phyloP scores from a whole-genome alignment of 176 grass and related monocot genomes.

The Lolium multiflorum region DNA sequence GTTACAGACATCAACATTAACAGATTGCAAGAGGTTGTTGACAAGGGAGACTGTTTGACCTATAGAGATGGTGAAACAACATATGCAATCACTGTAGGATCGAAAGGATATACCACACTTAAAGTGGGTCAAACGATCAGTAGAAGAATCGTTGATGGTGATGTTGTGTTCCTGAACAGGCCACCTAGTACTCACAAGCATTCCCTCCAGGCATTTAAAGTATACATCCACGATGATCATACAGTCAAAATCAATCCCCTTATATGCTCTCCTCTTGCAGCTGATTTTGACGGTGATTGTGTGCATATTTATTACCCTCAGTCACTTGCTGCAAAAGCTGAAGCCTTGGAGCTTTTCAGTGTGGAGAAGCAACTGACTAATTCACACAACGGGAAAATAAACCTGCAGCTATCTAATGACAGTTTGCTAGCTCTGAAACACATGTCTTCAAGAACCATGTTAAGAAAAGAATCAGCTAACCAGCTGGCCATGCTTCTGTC shows the following conservation, averaged over 20 bases:
- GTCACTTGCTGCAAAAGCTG: slow-evolving; percentile 90
- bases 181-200: slow-evolving; percentile 97
- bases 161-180: slow-evolving; percentile 89
- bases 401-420: slow-evolving; percentile 81
- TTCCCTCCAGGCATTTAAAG: slow-evolving; percentile 87
- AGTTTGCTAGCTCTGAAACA: slow-evolving; percentile 72
- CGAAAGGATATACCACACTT: slow-evolving; percentile 79
- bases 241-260: slow-evolving; percentile 93
- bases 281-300: slow-evolving; percentile 95
- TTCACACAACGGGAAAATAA: slow-evolving; percentile 77
- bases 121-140: slow-evolving; percentile 83
- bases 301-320: slow-evolving; percentile 95
- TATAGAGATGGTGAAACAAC: slow-evolving; percentile 81
- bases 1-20: slow-evolving; percentile 78
- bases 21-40: slow-evolving; percentile 75
- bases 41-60: slow-evolving; percentile 80
- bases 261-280: slow-evolving; percentile 80
- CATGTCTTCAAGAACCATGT: slow-evolving; percentile 54
- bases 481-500: slow-evolving; percentile 79
- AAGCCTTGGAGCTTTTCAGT: slow-evolving; percentile 91
- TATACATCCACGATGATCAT: slow-evolving; percentile 88
- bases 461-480: slow-evolving; percentile 59
- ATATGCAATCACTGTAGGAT: slow-evolving; percentile 84
- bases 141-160: slow-evolving; percentile 88
- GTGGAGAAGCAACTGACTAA: slow-evolving; percentile 76